A percentile compares a stretch with the other conserved stretches of the same genome.
Conservation (phyloP, 768 basidiomycete species). For the Podaxis sp. region DNA sequence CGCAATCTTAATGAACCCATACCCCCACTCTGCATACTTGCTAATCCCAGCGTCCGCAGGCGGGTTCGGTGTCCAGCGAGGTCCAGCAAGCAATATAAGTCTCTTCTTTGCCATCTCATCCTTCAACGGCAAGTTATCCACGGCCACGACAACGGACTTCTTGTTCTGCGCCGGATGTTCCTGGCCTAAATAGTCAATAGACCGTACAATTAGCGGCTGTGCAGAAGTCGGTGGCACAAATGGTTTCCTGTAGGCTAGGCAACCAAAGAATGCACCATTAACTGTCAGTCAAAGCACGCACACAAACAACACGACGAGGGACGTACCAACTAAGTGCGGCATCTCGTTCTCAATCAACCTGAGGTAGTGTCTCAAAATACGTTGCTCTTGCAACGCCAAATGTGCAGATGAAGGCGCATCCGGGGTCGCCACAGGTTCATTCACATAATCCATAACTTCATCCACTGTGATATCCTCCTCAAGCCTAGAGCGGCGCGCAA, state of each 20-base stretch:
- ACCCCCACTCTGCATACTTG: slow-evolving; percentile 45
- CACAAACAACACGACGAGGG: background rate
- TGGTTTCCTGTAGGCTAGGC: slow-evolving; percentile 74
- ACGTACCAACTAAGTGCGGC: slow-evolving; percentile 78
- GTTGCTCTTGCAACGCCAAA: slow-evolving; percentile 69
- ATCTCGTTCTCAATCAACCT: slow-evolving; percentile 88
- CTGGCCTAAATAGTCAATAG: slow-evolving; percentile 77
- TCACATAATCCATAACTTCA: slow-evolving; percentile 43
- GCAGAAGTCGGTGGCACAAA: slow-evolving; percentile 65
- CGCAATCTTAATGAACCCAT: slow-evolving; percentile 88
- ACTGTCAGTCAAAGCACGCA: slow-evolving; percentile 5
- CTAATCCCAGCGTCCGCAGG: slow-evolving; percentile 69
- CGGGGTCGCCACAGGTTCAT: slow-evolving; percentile 46
- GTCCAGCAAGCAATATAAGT: slow-evolving; percentile 85
- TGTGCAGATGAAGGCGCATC: slow-evolving; percentile 76
- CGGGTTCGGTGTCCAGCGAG: slow-evolving; percentile 78
- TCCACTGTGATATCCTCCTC: slow-evolving; percentile 42
- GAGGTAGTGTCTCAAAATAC: slow-evolving; percentile 74
- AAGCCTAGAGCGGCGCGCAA: slow-evolving; percentile 35
- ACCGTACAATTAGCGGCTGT: slow-evolving; percentile 68
- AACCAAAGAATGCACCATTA: background rate
- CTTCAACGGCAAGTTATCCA: slow-evolving; percentile 70
- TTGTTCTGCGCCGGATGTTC: slow-evolving; percentile 71
- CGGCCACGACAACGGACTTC: slow-evolving; percentile 70
- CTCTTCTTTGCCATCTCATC: slow-evolving; percentile 72